Conservation (phyloP, 73 alveolate genomes). For the Breviolum minutum region DNA sequence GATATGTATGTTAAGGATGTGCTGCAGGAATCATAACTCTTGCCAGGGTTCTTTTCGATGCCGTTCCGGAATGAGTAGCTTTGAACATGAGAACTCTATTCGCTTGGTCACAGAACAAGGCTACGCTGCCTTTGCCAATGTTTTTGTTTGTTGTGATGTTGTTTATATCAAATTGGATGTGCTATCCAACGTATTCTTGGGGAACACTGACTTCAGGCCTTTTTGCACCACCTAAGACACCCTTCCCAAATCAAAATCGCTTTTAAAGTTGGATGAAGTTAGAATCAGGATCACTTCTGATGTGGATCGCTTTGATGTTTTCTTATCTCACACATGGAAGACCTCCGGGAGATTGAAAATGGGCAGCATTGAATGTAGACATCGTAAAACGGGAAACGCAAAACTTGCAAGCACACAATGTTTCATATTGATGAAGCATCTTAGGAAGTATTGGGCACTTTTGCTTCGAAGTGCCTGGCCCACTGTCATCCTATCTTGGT, state of each 20-base stretch:
- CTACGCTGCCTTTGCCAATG: background rate
- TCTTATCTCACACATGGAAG: slow-evolving; percentile 20
- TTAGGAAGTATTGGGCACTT: background rate
- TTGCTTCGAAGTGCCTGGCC: slow-evolving; percentile 18
- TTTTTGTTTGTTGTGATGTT: background rate
- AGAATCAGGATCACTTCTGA: background rate
- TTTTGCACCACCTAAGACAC: no score
- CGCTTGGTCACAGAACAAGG: no score
- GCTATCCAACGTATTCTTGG: background rate
- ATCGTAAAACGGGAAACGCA: background rate
- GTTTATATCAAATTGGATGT: background rate
- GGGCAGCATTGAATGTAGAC: background rate
- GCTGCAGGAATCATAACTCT: background rate
- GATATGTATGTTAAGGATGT: background rate
- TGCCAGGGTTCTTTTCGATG: no score
- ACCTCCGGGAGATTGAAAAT: background rate
- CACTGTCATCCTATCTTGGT: background rate
- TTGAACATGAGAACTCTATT: no score
- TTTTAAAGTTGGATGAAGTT: no score
- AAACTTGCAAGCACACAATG: background rate
- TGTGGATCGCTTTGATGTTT: background rate
- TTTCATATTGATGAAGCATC: background rate
- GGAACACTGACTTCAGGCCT: background rate
- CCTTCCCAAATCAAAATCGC: no score
- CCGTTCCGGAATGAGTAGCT: no score